Percentiles rank a stretch among this genome's conserved stretches.
Evolutionary conservation across 2,329 filamentous ascomycete species (phyloP).

Genomic region (Beauveria rudraprayagi): DNA sequence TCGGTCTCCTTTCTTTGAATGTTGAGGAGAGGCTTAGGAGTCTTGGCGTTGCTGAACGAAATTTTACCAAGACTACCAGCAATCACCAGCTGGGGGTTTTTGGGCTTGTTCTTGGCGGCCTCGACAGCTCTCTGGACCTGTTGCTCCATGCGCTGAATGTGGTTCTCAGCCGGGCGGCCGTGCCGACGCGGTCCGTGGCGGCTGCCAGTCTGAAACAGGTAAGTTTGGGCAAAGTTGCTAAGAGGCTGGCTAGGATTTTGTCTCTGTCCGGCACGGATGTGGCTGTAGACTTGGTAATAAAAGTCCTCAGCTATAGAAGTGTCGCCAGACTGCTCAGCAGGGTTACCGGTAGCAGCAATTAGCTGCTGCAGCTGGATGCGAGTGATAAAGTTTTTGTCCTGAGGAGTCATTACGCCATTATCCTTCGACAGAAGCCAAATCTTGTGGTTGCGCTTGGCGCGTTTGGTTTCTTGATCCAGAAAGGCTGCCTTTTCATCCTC

Average conservation of each 20-base stretch:
- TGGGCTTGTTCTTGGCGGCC: conserved; percentile 92
- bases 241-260: conserved; percentile 89
- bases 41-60: conserved; percentile 97
- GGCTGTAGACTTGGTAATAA: conserved; percentile 95
- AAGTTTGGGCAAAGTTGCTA: conserved; percentile 95
- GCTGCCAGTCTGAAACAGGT: conserved; percentile 88
- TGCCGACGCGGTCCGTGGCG: conserved; percentile 69
- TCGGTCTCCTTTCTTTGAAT: conserved; percentile 81
- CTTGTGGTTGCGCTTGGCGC: conserved; percentile 96
- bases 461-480: conserved; percentile 83
- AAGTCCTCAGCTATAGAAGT: conserved; percentile 85
- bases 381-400: conserved; percentile 99
- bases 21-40: conserved; percentile 87
- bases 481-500: conserved; percentile 80
- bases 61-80: conserved; percentile 97
- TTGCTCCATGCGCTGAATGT: conserved; percentile 98
- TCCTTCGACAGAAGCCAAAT: conserved; percentile 89
- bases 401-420: conserved; percentile 96
- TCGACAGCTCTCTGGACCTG: conserved; percentile 96
- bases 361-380: conserved; percentile 95
- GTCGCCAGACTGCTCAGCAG: conserved; percentile 72
- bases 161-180: conserved; percentile 81
- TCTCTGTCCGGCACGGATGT: conserved; percentile 82
- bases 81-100: conserved; percentile 94
- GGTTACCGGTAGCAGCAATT: conserved; percentile 82